Conservation (phyloP, 805 yeast species). For the Saccharomyces paradoxus region DNA sequence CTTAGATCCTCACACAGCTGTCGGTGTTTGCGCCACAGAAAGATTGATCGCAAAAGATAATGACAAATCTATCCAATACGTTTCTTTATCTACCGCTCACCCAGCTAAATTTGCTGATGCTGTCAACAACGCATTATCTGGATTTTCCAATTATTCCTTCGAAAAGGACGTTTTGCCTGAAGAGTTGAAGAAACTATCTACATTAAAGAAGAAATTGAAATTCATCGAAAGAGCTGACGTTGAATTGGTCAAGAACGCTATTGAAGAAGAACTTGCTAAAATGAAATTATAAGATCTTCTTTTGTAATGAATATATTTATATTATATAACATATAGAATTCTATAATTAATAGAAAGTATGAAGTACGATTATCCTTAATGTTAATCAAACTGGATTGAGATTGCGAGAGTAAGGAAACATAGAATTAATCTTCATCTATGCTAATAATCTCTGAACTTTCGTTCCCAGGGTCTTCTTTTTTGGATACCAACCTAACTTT, state of each 20-base stretch:
- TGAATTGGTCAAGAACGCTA: slow-evolving; percentile 64
- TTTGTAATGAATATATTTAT: not conserved
- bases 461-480: not conserved
- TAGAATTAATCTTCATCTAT: not conserved
- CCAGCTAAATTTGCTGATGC: slow-evolving; percentile 98
- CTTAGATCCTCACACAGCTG: slow-evolving; percentile 94
- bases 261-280: slow-evolving; percentile 60
- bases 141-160: slow-evolving; percentile 68
- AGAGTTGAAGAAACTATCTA: slow-evolving; percentile 66
- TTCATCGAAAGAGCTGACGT: slow-evolving; percentile 65
- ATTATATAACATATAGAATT: not conserved
- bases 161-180: slow-evolving; percentile 84
- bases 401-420: not conserved
- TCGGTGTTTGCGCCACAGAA: slow-evolving; percentile 77
- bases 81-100: slow-evolving; percentile 93
- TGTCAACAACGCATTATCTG: slow-evolving; percentile 68
- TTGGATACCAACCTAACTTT: slow-evolving; percentile 45
- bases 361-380: not conserved
- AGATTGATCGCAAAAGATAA: slow-evolving; percentile 45
- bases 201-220: slow-evolving; percentile 66
- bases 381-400: not conserved
- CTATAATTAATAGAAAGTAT: slow-evolving; percentile 1
- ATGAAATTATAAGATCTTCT: slow-evolving; percentile 29
- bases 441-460: not conserved
- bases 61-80: slow-evolving; percentile 39